These are phyloP conservation scores for Ceratobasidium sp. DNA, from an alignment of 1,284 basidiomycete genomes.

Conservation along the genomic window DNA sequence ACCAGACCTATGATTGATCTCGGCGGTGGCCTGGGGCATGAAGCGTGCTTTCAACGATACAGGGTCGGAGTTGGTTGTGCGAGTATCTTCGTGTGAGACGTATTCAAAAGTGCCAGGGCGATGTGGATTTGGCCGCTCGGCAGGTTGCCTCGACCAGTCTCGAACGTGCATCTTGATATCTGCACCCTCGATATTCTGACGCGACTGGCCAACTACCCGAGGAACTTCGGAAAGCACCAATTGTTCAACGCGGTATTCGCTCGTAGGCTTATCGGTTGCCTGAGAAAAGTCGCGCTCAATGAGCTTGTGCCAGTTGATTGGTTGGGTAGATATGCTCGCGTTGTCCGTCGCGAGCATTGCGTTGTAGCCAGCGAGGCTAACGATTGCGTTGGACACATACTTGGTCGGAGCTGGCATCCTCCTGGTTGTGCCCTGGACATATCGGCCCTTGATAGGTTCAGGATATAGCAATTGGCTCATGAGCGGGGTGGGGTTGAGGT, in stretches of 20 bases:
- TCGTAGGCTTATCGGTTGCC: conserved; percentile 49
- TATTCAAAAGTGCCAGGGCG: conserved; percentile 59
- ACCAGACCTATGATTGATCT: not conserved
- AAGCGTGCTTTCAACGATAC: conserved; percentile 1
- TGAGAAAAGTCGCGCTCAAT: conserved; percentile 43
- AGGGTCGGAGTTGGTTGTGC: conserved; percentile 8
- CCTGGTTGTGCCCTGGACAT: conserved; percentile 56
- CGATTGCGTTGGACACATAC: conserved; percentile 20
- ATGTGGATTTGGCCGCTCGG: conserved; percentile 48
- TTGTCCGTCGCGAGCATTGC: conserved; percentile 46
- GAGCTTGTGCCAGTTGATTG: conserved; percentile 33
- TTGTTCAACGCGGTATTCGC: conserved; percentile 54
- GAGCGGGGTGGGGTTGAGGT: conserved; percentile 66
- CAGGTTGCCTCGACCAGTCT: not conserved
- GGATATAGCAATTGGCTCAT: conserved; percentile 67
- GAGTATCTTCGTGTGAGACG: conserved; percentile 50
- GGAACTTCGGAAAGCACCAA: conserved; percentile 55
- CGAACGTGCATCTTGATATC: conserved; percentile 39
- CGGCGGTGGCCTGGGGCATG: not conserved
- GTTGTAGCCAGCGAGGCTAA: conserved; percentile 47
- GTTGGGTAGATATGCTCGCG: conserved; percentile 45
- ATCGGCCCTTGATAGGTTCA: conserved; percentile 68
- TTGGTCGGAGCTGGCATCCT: conserved; percentile 27
- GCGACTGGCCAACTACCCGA: conserved; percentile 51
- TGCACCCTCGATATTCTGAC: conserved; percentile 35